Base-by-base conservation (phyloP, 768 basidiomycete genomes). In the Naganishia randhawae region DNA sequence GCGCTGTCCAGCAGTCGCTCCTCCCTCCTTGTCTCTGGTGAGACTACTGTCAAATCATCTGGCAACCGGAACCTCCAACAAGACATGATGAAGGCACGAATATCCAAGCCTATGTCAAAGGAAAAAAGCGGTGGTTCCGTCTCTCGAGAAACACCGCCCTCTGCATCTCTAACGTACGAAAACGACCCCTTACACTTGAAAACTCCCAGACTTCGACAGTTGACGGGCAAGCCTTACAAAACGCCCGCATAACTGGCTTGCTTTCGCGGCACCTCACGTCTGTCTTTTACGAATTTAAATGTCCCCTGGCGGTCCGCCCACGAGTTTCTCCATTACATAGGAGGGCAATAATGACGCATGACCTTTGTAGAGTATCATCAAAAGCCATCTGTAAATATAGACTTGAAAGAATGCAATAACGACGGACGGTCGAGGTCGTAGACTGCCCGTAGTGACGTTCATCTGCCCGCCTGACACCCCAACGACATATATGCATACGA, bases 71-170 rank as follows among this genome's bases (percentile, higher is more conserved):
- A 22, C 31, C 17, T 41, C 7, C 48, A 50, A 7, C 67, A 62
- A 63, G 57, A 63, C 41, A 63, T 50, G 32, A 41, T 68, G 25
- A 68, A 63, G 45, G 55, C 32, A 14, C 32, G 57, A 57, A 35
- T 61, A 10, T 39, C 57, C 22, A 35, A 35, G 22, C 39, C 41
- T 10, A 61, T 25, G 25, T 22, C 57, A 41, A 61, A 61, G 35
- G 54, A 35, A 22, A 55, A 37, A 25, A 22, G 22, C 35, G 37
- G 57, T 9, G 6, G 11, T 3, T 29, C 25, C 4, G 19, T 8
- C 32, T 25, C 6, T 31, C 51, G 13, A 25, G 10, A 19, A 31
- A 53, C 51, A 29, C 27, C 27, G 57, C 14, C 37, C 19, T 61
- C 57, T 1, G 16, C 57, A 9, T 25, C 19, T 29, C 14, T 35